A percentile compares a stretch with the other conserved stretches of the same genome.
Conservation (phyloP, 2,329 filamentous ascomycete genomes). For the Fusarium sp. region DNA sequence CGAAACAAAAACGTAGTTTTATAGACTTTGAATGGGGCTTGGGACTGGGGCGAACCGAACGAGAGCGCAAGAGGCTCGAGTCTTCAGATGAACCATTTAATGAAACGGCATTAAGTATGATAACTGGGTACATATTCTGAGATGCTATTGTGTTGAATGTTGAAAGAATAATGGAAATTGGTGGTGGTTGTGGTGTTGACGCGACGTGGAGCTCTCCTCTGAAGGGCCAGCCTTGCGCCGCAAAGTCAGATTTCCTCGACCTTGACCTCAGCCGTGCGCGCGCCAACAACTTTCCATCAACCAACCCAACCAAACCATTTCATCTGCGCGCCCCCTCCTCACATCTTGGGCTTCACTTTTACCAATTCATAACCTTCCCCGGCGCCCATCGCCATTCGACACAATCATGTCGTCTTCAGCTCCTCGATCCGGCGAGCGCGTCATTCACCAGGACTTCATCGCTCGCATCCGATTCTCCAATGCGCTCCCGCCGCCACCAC, state of each 20-base stretch:
- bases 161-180: neutral
- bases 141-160: neutral
- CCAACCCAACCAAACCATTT: slow-evolving; percentile 13
- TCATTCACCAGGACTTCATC: slow-evolving; percentile 94
- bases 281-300: slow-evolving; percentile 29
- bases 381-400: slow-evolving; percentile 28
- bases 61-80: slow-evolving; percentile 26
- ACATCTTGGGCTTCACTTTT: neutral
- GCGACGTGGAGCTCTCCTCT: slow-evolving; percentile 33
- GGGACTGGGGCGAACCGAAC: slow-evolving; percentile 26
- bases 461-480: slow-evolving; percentile 96
- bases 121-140: neutral
- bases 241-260: slow-evolving; percentile 38
- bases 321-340: slow-evolving; percentile 9
- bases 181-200: neutral
- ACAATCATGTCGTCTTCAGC: slow-evolving; percentile 38
- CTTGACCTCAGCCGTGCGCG: slow-evolving; percentile 36
- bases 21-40: slow-evolving; percentile 41
- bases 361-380: neutral
- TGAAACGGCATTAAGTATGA: slow-evolving; percentile 36
- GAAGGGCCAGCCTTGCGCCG: slow-evolving; percentile 41
- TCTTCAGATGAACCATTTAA: slow-evolving; percentile 43
- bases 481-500: slow-evolving; percentile 91
- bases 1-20: slow-evolving; percentile 23
- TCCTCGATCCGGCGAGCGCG: slow-evolving; percentile 64